Percentiles rank a stretch among this genome's conserved stretches.
Conservation (phyloP, 2,329 filamentous ascomycete genomes). For the Spiromastix sp. region DNA sequence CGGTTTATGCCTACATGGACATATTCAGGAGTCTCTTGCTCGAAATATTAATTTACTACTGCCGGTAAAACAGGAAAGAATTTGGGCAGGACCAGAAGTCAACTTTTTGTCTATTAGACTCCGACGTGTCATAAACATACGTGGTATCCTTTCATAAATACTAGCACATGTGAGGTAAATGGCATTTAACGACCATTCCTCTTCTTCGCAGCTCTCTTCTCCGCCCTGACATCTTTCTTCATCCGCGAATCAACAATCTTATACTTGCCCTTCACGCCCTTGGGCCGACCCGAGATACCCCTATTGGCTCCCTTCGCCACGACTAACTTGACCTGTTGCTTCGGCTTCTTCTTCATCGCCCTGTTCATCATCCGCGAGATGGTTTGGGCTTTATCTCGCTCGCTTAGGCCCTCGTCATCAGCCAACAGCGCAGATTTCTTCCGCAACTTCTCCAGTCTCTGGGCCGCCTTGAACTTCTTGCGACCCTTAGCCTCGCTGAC, state of each 20-base stretch:
- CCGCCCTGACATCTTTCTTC: conserved; percentile 89
- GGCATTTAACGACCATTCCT: too few relatives aligned
- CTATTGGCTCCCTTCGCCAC: conserved; percentile 78
- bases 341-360: conserved; percentile 77
- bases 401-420: conserved; percentile 83
- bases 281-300: conserved; percentile 75
- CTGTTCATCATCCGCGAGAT: conserved; percentile 74
- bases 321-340: conserved; percentile 73
- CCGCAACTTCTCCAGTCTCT: conserved; percentile 83
- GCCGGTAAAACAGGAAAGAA: too few relatives aligned
- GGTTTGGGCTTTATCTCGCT: conserved; percentile 85
- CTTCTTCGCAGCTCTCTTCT: conserved; percentile 73
- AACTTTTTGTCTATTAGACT: too few relatives aligned
- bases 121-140: too few relatives aligned
- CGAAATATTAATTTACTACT: too few relatives aligned
- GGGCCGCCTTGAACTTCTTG: conserved; percentile 93
- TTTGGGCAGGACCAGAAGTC: too few relatives aligned
- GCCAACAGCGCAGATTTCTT: conserved; percentile 91
- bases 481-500: conserved; percentile 90
- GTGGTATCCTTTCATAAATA: too few relatives aligned
- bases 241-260: conserved; percentile 92
- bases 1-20: too few relatives aligned
- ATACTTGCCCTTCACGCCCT: conserved; percentile 89
- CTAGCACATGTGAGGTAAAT: too few relatives aligned
- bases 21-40: too few relatives aligned